phyloP scores from a whole-genome alignment of 805 yeast genomes.

The Saturnispora zaruensis region DNA sequence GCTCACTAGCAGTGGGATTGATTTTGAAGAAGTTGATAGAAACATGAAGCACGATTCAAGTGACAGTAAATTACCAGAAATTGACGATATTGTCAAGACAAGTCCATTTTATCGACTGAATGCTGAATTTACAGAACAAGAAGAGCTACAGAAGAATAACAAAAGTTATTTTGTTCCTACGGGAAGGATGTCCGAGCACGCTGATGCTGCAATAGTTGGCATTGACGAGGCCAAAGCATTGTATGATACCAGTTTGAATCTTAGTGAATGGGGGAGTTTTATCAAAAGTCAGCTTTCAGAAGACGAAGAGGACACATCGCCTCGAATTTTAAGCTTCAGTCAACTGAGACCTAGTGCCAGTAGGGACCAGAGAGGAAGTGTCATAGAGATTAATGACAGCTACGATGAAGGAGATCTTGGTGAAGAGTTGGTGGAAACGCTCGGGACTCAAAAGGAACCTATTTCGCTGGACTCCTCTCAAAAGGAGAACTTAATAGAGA shows the following conservation, averaged over 20 bases:
- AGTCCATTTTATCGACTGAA: conserved; percentile 3
- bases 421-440: not conserved
- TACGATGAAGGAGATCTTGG: conserved; percentile 4
- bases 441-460: conserved; percentile 10
- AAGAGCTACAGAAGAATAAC: not conserved
- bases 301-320: not conserved
- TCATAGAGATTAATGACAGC: conserved; percentile 4
- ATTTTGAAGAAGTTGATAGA: not conserved
- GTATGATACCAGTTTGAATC: conserved; percentile 7
- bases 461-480: conserved; percentile 5
- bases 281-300: not conserved
- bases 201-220: not conserved
- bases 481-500: conserved; percentile 2
- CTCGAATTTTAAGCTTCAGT: not conserved
- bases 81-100: conserved; percentile 1
- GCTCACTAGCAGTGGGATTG: not conserved
- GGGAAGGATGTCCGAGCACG: not conserved
- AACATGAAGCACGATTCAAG: not conserved
- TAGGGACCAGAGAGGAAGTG: not conserved
- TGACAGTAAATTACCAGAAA: not conserved
- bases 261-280: not conserved
- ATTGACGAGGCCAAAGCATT: conserved; percentile 5
- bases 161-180: not conserved
- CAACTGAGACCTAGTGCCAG: not conserved
- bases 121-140: not conserved